Base-by-base conservation (phyloP, 257 asterid genomes). In the Cordia subcordata region DNA sequence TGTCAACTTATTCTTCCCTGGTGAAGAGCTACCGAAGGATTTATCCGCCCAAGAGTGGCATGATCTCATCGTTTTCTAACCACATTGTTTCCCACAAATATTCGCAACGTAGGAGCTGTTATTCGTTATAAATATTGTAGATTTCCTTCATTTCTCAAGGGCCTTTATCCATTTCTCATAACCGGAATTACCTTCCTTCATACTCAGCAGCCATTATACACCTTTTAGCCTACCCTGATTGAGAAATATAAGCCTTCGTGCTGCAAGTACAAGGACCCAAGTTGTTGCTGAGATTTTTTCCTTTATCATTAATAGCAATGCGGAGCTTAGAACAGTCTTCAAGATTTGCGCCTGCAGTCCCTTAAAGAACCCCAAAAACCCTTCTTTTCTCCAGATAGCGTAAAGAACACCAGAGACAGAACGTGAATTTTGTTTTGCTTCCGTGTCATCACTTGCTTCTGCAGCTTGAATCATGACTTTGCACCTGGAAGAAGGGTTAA, bases 391-490 rank as follows among this genome's bases (percentile, higher is more conserved):
- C 73, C 75, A 74, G 57, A 77, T 73, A 39, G 72, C 67, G 5
- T 65, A 51, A 44, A 74, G 68, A 35, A 73, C 72, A 33, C 55
- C 17, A 1, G 68, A 11, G 33, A 77, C 20, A 16, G 77, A 69
- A 22, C 20, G 59, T 17, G 68, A 44, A 54, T 66, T 77, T 1
- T 44, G 67, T 63, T 66, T 63, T 42, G 61, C 46, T 56, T 66
- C 66, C 58, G 8, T 12, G 52, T 3, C 75, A 37, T 66, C 72
- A 68, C 47, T 50, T 1, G 67, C 13, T 32, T 70, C 82, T 13
- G 79, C 72, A 27, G 77, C 79, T 66, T 77, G 82, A 73, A 77
- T 77, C 82, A 77, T 77, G 63, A 77, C 75, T 62, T 77, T 77
- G 38, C 82, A 77, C 75, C 82, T 77, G 68, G 58, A 66, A 54